Percentiles rank a stretch among this genome's conserved stretches.
phyloP scores from a whole-genome alignment of 2,329 filamentous ascomycete genomes.

The Penicillium sp. region DNA sequence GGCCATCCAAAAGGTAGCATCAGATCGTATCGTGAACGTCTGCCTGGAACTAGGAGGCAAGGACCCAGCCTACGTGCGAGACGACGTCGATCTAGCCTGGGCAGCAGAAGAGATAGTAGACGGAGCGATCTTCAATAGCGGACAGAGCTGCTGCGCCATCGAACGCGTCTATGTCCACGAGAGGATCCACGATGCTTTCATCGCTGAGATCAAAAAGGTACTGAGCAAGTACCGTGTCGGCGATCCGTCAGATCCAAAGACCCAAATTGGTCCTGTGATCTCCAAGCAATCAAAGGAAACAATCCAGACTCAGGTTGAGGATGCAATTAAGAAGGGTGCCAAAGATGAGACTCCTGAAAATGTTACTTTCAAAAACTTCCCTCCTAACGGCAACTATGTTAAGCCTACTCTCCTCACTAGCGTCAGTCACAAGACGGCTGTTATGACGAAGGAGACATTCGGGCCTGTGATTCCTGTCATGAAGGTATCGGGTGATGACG shows the following conservation, averaged over 20 bases:
- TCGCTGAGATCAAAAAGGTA: constrained; percentile 73
- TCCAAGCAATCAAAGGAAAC: constrained; percentile 71
- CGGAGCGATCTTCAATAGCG: constrained; percentile 94
- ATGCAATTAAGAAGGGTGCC: constrained; percentile 78
- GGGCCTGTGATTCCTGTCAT: constrained; percentile 87
- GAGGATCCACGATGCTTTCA: constrained; percentile 75
- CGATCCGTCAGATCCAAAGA: constrained; percentile 74
- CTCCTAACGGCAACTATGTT: constrained; percentile 56
- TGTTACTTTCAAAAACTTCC: constrained; percentile 52
- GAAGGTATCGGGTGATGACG: constrained; percentile 74
- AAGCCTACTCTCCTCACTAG: constrained; percentile 75
- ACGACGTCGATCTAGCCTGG: constrained; percentile 84
- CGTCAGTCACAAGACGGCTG: constrained; percentile 74
- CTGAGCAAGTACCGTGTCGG: constrained; percentile 78
- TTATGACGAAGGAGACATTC: constrained; percentile 95
- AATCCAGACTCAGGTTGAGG: constrained; percentile 73
- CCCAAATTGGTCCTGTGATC: constrained; percentile 83
- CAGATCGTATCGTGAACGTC: constrained; percentile 77
- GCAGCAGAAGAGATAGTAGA: constrained; percentile 92
- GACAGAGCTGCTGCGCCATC: constrained; percentile 93
- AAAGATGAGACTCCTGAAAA: constrained; percentile 80
- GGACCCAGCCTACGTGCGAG: constrained; percentile 82
- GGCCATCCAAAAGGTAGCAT: constrained; percentile 76
- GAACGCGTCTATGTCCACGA: constrained; percentile 89
- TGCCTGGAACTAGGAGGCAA: constrained; percentile 51